Evolutionary conservation across 768 basidiomycete genomes (phyloP), one percentile per base, ranked within the genome.

Genomic region (Suillus spraguei): DNA sequence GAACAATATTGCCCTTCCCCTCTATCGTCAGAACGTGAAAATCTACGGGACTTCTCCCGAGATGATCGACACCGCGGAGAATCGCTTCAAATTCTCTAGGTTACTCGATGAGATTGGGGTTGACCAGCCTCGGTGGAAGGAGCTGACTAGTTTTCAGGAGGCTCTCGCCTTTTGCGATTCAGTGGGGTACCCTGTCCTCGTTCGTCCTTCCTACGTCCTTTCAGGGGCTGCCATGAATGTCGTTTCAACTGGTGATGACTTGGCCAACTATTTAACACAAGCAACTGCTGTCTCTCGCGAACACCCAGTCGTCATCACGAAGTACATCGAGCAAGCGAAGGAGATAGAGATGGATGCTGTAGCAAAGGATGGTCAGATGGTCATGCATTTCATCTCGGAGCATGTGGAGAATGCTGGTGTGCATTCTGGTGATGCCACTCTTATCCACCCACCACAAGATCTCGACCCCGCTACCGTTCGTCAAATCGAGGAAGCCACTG

Each of bases 271-370:
- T 76, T 84, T 99, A 63, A 91, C 90, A 1, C 96, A 95, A 78
- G 97, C 97, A 22, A 91, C 96, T 24, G 95, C 93, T 60, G 95
- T 99, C 62, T 99, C 97, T 49, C 89, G 93, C 53, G 94, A 96
- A 39, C 93, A 97, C 71, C 97, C 97, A 2, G 96, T 98, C 66
- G 97, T 99, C 69, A 99, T 99, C 77, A 92, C 94, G 66, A 99
- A 99, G 78, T 99, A 97, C 80, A 97, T 99, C 75, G 97, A 99
- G 76, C 94, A 97, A 75, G 97, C 97, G 36, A 99, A 99, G 83
- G 97, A 99, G 79, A 99, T 99, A 68, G 97, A 99, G 82, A 98
- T 99, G 95, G 97, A 99, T 72, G 97, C 97, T 24, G 88, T 99
- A 44, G 97, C 97, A 39, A 92, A 92, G 78, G 94, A 94, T 72